Conservation (phyloP, 2,329 filamentous ascomycete species). For the Calonectria hawksworthii region DNA sequence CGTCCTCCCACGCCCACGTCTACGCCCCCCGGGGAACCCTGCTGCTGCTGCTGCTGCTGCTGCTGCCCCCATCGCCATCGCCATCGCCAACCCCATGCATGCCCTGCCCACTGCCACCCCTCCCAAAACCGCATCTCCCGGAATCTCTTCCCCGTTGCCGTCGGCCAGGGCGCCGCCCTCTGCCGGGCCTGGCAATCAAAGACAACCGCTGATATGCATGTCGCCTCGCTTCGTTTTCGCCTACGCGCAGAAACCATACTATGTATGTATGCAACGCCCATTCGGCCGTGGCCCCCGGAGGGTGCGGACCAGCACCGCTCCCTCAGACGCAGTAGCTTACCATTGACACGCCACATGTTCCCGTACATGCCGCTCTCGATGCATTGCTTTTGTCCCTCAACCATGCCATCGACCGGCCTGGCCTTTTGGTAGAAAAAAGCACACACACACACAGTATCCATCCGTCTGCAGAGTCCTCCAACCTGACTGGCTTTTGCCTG, state of each 20-base stretch:
- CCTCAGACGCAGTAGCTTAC: not conserved
- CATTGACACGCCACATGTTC: slow-evolving; percentile 4
- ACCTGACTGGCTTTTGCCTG: not conserved
- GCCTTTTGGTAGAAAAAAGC: not conserved
- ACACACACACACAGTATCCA: slow-evolving; percentile 2
- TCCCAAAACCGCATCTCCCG: not conserved
- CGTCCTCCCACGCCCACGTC: not conserved
- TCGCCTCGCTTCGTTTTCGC: not conserved
- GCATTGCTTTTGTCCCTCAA: not conserved
- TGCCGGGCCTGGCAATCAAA: not conserved
- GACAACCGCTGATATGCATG: slow-evolving; percentile 3
- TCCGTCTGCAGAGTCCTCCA: not conserved
- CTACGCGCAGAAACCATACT: not conserved
- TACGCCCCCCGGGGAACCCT: not conserved
- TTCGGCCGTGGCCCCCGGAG: not conserved
- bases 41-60: no score
- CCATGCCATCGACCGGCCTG: not conserved
- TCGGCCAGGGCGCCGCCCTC: not conserved
- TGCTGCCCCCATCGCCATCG: no score
- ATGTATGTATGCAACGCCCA: not conserved
- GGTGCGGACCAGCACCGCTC: not conserved
- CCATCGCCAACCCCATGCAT: no score
- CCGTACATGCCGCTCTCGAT: not conserved
- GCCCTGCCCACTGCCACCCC: not conserved
- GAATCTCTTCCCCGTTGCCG: not conserved